Base-by-base conservation (phyloP, 768 basidiomycete genomes). In the Thelephora aurantiotincta region DNA sequence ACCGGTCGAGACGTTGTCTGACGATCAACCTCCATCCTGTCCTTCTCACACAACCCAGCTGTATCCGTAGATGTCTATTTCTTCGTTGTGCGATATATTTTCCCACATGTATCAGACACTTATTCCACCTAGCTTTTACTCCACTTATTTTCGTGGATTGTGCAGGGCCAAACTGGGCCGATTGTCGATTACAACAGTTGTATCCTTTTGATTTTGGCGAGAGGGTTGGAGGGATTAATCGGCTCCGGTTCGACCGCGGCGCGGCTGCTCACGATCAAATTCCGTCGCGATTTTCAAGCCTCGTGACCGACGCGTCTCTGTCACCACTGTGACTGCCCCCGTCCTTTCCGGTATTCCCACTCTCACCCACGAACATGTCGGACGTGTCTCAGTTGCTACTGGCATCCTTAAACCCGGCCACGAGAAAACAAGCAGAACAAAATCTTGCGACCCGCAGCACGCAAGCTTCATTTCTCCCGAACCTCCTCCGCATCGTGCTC, bases 371-470 rank as follows among this genome's bases (percentile, higher is more conserved):
- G 26, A 51, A 52, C 37, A 85, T 84, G 82, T 70, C 80, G 20
- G 74, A 83, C 59, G 68, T 88, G 48, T 64, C 86, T 50, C 59
- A 74, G 50, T 71, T 91, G 54, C 74, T 94, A 52, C 67, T 80
- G 47, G 76, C 81, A 6, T 84, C 87, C 42, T 68, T 88, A 48
- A 65, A 79, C 52, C 80, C 88, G 16, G 55, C 70, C 12, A 77
- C 78, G 0, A 67, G 89, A 51, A 86, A 88, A 62, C 69, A 80
- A 46, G 91, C 94, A 0, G 94, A 98, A 57, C 77, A 81, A 30
- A 77, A 68, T 50, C 79, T 99, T 5, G 64, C 70, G 50, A 62
- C 72, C 20, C 69, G 82, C 54, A 85, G 86, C 52, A 50, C 64
- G 5, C 84, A 92, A 55, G 72, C 73, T 2, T 85, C 83, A 9